Conservation (phyloP, 805 yeast species). For the Blastobotrys mokoenaii region DNA sequence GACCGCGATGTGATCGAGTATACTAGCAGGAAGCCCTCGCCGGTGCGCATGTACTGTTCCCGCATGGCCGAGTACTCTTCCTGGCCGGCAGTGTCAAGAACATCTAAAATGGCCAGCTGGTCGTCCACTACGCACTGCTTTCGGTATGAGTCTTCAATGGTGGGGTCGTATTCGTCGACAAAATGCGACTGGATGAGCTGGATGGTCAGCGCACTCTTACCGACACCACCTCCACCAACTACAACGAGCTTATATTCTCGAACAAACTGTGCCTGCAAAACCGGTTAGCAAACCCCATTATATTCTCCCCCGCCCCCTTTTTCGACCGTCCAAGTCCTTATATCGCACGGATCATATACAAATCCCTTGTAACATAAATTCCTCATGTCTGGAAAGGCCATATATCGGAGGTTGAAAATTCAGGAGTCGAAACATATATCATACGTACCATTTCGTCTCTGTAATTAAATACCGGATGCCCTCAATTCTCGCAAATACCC, state of each 20-base stretch:
- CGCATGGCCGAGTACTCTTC: slow-evolving; percentile 92
- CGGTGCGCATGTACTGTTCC: slow-evolving; percentile 93
- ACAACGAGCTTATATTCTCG: slow-evolving; percentile 88
- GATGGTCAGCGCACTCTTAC: slow-evolving; percentile 92
- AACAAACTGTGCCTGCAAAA: slow-evolving; percentile 4
- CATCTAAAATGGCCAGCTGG: slow-evolving; percentile 71
- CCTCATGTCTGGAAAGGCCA: too few relatives aligned
- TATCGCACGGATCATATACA: too few relatives aligned
- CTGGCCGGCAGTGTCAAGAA: slow-evolving; percentile 96
- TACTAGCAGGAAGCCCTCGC: slow-evolving; percentile 86
- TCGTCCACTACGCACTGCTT: slow-evolving; percentile 81
- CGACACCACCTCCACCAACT: slow-evolving; percentile 98
- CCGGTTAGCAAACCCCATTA: too few relatives aligned
- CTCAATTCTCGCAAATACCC: too few relatives aligned
- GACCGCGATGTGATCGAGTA: slow-evolving; percentile 76
- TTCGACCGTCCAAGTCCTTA: too few relatives aligned
- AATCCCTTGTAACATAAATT: too few relatives aligned
- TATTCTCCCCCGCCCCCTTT: too few relatives aligned
- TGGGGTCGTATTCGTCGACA: slow-evolving; percentile 97
- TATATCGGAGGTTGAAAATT: too few relatives aligned
- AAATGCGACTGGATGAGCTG: slow-evolving; percentile 91
- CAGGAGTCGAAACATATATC: too few relatives aligned
- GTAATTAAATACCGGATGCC: too few relatives aligned
- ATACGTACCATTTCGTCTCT: too few relatives aligned
- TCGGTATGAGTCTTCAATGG: slow-evolving; percentile 70